Evolutionary conservation across 108 stramenopile species (phyloP).

Genomic region (Cyclotella distinguenda): DNA sequence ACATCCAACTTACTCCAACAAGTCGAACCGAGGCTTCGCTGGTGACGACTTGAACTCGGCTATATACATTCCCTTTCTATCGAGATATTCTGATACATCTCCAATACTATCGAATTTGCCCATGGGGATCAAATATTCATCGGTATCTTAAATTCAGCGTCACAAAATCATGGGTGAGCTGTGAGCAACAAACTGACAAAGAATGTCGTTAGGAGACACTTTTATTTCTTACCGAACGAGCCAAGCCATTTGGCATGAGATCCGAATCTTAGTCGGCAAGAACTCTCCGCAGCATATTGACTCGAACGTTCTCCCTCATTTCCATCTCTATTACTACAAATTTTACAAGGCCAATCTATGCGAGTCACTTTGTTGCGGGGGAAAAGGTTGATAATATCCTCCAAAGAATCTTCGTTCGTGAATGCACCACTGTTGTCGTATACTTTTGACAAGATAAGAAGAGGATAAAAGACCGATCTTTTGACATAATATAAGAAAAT

Average conservation of each 20-base stretch:
- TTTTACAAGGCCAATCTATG: conserved; percentile 76
- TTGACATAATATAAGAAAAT: too few relatives aligned
- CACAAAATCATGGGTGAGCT: background rate
- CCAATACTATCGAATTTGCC: conserved; percentile 42
- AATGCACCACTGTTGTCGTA: conserved; percentile 85
- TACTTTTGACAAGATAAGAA: too few relatives aligned
- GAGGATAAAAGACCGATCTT: too few relatives aligned
- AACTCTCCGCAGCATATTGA: conserved; percentile 85
- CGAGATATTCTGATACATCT: conserved; percentile 40
- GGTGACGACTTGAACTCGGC: conserved; percentile 48
- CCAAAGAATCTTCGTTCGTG: conserved; percentile 61
- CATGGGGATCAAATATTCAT: conserved; percentile 85
- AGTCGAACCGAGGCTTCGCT: conserved; percentile 42
- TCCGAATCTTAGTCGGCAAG: conserved; percentile 84
- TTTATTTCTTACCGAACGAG: conserved; percentile 56
- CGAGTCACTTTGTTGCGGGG: conserved; percentile 65
- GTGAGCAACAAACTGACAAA: too few relatives aligned
- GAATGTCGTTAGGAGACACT: too few relatives aligned
- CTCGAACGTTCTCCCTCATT: conserved; percentile 81
- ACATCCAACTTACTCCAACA: conserved; percentile 34
- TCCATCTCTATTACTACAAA: conserved; percentile 85
- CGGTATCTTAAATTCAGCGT: conserved; percentile 35
- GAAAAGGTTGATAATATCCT: conserved; percentile 70
- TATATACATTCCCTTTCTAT: conserved; percentile 39
- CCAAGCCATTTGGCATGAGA: conserved; percentile 81